Evolutionary conservation across 2,329 filamentous ascomycete genomes (phyloP).

Genomic region (Arthrobotrys conoides): DNA sequence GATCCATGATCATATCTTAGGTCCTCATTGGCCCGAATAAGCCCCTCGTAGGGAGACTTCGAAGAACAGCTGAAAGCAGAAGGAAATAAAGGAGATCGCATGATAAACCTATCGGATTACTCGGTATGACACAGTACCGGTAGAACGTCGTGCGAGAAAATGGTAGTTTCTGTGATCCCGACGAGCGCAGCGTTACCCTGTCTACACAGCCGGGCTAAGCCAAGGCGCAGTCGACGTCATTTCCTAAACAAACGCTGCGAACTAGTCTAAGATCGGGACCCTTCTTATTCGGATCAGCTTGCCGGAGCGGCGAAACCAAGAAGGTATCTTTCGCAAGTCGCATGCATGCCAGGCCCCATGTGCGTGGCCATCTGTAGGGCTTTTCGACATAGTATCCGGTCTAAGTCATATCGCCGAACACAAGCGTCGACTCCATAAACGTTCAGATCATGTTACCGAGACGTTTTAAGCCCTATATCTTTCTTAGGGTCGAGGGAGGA

Average conservation of each 20-base stretch:
- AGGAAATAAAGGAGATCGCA: not conserved
- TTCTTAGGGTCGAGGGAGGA: not conserved
- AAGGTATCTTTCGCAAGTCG: not conserved
- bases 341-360: not conserved
- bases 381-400: not conserved
- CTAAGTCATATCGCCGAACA: not conserved
- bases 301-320: not conserved
- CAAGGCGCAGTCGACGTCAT: conserved; percentile 39
- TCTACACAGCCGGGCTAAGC: not conserved
- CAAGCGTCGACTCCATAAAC: too few species aligned
- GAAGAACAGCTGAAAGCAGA: conserved; percentile 11
- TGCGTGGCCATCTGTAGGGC: not conserved
- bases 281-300: not conserved
- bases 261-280: not conserved
- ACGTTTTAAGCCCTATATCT: too few species aligned
- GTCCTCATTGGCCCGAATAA: conserved; percentile 2
- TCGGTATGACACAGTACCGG: not conserved
- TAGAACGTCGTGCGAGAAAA: not conserved
- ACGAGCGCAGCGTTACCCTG: not conserved
- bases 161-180: not conserved
- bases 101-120: not conserved
- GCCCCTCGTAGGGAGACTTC: not conserved
- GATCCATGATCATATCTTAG: not conserved
- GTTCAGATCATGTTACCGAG: not conserved
- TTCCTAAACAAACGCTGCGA: not conserved